Evolutionary conservation across 2,329 filamentous ascomycete genomes (phyloP).

Genomic region (Fusarium zealandicum): DNA sequence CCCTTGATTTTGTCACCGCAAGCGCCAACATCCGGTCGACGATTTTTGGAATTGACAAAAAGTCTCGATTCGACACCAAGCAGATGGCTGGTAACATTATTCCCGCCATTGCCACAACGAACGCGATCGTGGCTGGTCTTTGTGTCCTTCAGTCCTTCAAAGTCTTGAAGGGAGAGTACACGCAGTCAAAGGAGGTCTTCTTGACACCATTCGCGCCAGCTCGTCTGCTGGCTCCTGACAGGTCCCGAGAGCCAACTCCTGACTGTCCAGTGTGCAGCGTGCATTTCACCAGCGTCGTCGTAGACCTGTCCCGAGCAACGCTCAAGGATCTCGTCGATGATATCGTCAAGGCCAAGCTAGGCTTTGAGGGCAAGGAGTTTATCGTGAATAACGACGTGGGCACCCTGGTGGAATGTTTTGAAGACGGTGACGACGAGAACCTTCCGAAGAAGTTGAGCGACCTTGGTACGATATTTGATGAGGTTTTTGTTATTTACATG

Average conservation of each 20-base stretch:
- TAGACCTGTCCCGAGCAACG: slow-evolving; percentile 76
- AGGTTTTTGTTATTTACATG: not conserved
- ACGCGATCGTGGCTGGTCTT: slow-evolving; percentile 91
- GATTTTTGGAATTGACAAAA: slow-evolving; percentile 87
- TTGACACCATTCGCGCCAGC: slow-evolving; percentile 71
- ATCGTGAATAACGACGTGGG: slow-evolving; percentile 76
- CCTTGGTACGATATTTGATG: slow-evolving; percentile 61
- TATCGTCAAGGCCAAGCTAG: slow-evolving; percentile 73
- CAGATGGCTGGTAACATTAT: slow-evolving; percentile 99
- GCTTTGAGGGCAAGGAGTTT: slow-evolving; percentile 80
- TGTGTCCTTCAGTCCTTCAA: slow-evolving; percentile 95
- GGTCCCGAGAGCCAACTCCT: slow-evolving; percentile 71
- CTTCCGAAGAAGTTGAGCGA: slow-evolving; percentile 80
- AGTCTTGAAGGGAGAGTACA: slow-evolving; percentile 76
- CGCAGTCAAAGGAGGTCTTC: slow-evolving; percentile 82
- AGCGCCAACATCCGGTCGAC: slow-evolving; percentile 88
- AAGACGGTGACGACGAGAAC: slow-evolving; percentile 86
- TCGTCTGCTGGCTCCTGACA: slow-evolving; percentile 65
- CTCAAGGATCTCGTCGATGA: slow-evolving; percentile 80
- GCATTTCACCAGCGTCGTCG: slow-evolving; percentile 69
- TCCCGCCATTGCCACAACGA: slow-evolving; percentile 96
- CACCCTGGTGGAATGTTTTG: slow-evolving; percentile 68
- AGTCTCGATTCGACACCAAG: slow-evolving; percentile 96
- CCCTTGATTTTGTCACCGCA: slow-evolving; percentile 90
- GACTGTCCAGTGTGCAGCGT: slow-evolving; percentile 85